A percentile compares a stretch with the other conserved stretches of the same genome.
phyloP scores from a whole-genome alignment of 2,329 filamentous ascomycete genomes.

The Colletotrichum sp. region DNA sequence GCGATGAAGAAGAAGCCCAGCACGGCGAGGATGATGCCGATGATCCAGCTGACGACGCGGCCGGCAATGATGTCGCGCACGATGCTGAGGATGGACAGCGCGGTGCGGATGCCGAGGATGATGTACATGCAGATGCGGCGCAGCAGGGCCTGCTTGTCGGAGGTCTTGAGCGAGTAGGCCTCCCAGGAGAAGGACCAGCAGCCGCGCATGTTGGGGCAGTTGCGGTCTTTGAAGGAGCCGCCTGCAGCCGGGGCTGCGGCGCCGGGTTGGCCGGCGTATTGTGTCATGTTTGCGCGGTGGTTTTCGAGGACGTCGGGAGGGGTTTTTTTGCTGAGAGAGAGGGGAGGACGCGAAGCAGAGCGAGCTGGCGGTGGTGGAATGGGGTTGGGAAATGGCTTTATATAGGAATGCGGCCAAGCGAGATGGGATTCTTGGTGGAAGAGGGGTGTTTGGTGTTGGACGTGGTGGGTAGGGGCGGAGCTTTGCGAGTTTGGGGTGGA shows the following conservation, averaged over 20 bases:
- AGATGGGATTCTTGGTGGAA: not conserved
- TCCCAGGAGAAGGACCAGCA: conserved; percentile 16
- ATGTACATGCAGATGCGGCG: conserved; percentile 17
- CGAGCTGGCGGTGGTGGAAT: not conserved
- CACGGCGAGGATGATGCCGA: conserved; percentile 4
- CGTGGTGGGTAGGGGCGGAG: not conserved
- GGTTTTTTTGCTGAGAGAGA: not conserved
- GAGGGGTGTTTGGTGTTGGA: not conserved
- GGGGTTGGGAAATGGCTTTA: not conserved
- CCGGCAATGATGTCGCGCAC: not conserved
- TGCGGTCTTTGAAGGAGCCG: not conserved
- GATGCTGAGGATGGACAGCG: conserved; percentile 1
- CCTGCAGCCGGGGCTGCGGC: not conserved
- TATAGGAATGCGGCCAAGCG: not conserved
- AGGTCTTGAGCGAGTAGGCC: conserved; percentile 6
- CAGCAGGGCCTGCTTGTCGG: conserved; percentile 1
- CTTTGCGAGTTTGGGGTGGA: not conserved
- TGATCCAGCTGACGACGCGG: not conserved
- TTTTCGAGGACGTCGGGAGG: not conserved
- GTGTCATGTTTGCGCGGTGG: not conserved
- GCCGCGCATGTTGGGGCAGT: conserved; percentile 11
- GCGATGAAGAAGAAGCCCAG: conserved; percentile 10
- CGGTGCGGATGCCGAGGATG: conserved; percentile 5
- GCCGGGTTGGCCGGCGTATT: not conserved
- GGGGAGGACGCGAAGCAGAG: not conserved